Percentiles rank a stretch among this genome's conserved stretches.
phyloP scores from a whole-genome alignment of 73 alveolate genomes.

The Loxodes magnus region DNA sequence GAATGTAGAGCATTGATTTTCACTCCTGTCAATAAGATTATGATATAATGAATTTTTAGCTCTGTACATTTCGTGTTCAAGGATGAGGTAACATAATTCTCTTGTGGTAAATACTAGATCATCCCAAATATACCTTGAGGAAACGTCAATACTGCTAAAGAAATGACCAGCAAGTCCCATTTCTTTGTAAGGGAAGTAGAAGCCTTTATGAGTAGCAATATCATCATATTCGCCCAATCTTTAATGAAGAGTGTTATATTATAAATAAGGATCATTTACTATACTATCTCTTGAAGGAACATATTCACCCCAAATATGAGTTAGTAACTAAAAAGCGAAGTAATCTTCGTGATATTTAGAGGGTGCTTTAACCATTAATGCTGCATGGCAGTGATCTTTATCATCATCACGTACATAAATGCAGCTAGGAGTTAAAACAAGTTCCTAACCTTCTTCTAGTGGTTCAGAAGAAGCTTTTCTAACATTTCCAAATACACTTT shows the following conservation, averaged over 20 bases:
- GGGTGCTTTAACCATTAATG: background rate
- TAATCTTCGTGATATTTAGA: background rate
- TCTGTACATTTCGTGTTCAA: background rate
- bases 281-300: background rate
- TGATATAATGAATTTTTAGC: background rate
- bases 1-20: background rate
- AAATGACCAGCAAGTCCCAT: background rate
- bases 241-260: background rate
- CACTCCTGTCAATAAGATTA: background rate
- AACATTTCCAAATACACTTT: slow-evolving; percentile 39
- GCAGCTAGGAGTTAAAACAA: background rate
- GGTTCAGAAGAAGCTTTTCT: no score
- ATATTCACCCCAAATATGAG: background rate
- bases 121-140: background rate
- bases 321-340: background rate
- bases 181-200: background rate
- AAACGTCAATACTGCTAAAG: background rate
- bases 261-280: background rate
- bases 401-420: background rate
- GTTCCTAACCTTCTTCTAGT: no score
- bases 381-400: background rate
- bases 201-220: background rate
- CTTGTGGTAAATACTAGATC: no score
- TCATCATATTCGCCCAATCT: slow-evolving; percentile 1
- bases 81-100: no score